Evolutionary conservation across 2,329 filamentous ascomycete species (phyloP).

Genomic region (Penicillium paneum): DNA sequence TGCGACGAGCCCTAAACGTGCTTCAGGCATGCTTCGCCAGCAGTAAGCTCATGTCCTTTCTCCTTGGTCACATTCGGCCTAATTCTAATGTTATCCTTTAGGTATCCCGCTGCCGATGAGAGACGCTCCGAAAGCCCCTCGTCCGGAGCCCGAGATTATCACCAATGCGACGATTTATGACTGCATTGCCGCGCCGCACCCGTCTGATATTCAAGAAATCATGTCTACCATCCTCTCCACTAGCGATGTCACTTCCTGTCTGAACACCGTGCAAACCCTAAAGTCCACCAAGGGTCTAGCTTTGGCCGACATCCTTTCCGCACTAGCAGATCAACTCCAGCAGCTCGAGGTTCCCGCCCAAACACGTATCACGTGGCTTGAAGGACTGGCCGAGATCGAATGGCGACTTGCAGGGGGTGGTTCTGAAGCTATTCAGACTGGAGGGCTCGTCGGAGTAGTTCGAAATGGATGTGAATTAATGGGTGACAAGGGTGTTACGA

Average conservation of each 20-base stretch:
- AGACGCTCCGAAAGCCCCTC: slow-evolving; percentile 55
- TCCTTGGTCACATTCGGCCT: background rate
- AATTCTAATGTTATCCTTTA: slow-evolving; percentile 29
- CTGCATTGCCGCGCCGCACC: slow-evolving; percentile 93
- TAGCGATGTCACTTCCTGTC: slow-evolving; percentile 81
- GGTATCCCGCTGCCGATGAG: slow-evolving; percentile 65
- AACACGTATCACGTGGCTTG: slow-evolving; percentile 87
- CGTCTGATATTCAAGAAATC: slow-evolving; percentile 81
- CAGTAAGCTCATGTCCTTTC: slow-evolving; percentile 52
- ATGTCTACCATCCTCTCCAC: slow-evolving; percentile 78
- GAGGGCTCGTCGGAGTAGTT: slow-evolving; percentile 85
- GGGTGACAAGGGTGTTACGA: slow-evolving; percentile 37
- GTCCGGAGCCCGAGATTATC: slow-evolving; percentile 74
- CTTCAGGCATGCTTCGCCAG: slow-evolving; percentile 95
- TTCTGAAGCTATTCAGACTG: slow-evolving; percentile 84
- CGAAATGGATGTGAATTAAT: slow-evolving; percentile 79
- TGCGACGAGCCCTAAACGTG: slow-evolving; percentile 91
- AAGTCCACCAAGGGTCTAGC: slow-evolving; percentile 84
- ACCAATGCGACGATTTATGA: slow-evolving; percentile 92
- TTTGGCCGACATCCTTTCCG: slow-evolving; percentile 87
- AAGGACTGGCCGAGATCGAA: slow-evolving; percentile 88
- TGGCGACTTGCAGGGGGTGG: slow-evolving; percentile 85
- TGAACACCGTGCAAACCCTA: slow-evolving; percentile 81
- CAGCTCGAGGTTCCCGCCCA: slow-evolving; percentile 80
- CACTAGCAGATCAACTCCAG: slow-evolving; percentile 75